Percentiles rank a stretch among this genome's conserved stretches.
These are phyloP conservation scores for Cladosporium sp. DNA, from an alignment of 2,329 filamentous ascomycete genomes.

Conservation along the genomic window DNA sequence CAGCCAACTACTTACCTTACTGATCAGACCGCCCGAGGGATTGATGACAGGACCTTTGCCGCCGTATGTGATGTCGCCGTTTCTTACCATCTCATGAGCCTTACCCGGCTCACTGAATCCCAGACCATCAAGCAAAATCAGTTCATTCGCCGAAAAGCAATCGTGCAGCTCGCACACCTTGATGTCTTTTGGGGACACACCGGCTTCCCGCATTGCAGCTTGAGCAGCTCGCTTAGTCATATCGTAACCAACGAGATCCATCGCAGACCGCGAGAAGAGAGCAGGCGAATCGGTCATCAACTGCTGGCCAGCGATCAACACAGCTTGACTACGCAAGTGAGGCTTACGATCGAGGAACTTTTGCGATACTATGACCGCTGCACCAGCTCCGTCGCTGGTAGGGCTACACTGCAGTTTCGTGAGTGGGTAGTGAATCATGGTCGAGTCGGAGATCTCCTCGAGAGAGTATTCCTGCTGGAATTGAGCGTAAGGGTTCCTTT, in stretches of 20 bases:
- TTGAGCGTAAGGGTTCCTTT: conserved; percentile 91
- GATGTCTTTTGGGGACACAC: conserved; percentile 61
- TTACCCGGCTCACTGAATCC: conserved; percentile 73
- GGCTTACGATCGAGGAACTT: conserved; percentile 80
- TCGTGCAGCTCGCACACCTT: conserved; percentile 91
- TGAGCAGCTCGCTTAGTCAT: conserved; percentile 72
- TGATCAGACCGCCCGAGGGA: conserved; percentile 87
- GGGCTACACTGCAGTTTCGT: conserved; percentile 99
- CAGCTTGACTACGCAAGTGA: conserved; percentile 74
- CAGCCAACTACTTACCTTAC: conserved; percentile 49
- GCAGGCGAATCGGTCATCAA: conserved; percentile 76
- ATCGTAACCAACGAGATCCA: conserved; percentile 82
- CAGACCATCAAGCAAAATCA: conserved; percentile 82
- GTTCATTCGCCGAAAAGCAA: conserved; percentile 93
- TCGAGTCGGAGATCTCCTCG: conserved; percentile 70
- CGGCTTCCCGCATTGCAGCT: conserved; percentile 68
- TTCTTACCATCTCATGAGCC: conserved; percentile 84
- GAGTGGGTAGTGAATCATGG: conserved; percentile 78
- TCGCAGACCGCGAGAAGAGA: conserved; percentile 74
- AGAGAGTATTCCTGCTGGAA: conserved; percentile 88
- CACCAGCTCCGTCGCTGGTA: conserved; percentile 86
- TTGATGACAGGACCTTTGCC: conserved; percentile 74
- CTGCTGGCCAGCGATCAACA: conserved; percentile 82
- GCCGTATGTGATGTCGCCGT: conserved; percentile 87
- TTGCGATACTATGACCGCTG: conserved; percentile 84